These are phyloP conservation scores for Cornus suecica DNA, from an alignment of 148 eudicot genomes.

Conservation along the genomic window DNA sequence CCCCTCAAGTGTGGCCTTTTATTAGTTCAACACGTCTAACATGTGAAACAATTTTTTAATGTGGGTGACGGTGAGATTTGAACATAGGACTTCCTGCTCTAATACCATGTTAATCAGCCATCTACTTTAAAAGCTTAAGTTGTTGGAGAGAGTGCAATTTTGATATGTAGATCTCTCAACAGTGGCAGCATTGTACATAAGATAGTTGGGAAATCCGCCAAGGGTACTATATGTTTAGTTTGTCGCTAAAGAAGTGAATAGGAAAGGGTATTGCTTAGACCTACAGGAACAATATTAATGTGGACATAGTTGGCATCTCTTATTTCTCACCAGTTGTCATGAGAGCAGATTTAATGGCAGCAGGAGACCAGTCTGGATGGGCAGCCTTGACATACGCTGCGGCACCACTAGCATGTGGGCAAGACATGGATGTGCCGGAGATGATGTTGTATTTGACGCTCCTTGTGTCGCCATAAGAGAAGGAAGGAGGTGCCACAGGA, in stretches of 20 bases:
- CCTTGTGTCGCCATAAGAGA: background rate
- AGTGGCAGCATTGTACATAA: no score
- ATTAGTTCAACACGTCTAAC: no score
- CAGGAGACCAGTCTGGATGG: conserved; percentile 18
- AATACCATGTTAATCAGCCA: no score
- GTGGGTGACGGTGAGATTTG: no score
- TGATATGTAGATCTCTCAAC: no score
- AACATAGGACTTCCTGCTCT: no score
- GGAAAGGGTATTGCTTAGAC: background rate
- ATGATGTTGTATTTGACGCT: conserved; percentile 12
- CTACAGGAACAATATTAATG: background rate
- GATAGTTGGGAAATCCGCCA: background rate
- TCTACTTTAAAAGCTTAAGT: no score
- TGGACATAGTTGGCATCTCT: background rate
- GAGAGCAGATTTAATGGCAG: conserved; percentile 17
- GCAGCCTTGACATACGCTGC: conserved; percentile 14
- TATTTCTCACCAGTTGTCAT: conserved; percentile 13
- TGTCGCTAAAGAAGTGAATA: background rate
- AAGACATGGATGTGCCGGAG: conserved; percentile 20
- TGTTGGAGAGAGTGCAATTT: no score
- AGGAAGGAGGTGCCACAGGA: background rate
- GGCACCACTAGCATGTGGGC: conserved; percentile 16
- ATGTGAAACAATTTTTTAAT: no score
- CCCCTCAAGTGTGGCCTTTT: no score
- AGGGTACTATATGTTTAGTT: background rate